These are phyloP conservation scores for Helotiales sp. DNA, from an alignment of 2,329 filamentous ascomycete genomes.

Conservation along the genomic window DNA sequence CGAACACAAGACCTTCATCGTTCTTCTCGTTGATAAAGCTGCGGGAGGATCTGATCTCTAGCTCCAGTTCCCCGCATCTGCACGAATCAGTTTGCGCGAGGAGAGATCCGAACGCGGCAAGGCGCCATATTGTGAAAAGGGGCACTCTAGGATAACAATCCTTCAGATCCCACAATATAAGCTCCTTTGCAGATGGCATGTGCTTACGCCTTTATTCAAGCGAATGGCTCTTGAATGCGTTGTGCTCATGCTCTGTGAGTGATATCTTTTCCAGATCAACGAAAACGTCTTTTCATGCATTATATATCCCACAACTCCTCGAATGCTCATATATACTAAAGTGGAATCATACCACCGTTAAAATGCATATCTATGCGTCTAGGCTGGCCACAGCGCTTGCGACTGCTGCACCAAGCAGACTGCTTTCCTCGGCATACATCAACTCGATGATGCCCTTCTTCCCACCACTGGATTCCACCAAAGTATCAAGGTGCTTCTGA, in stretches of 20 bases:
- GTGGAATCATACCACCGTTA: background rate
- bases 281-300: slow-evolving; percentile 7
- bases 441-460: slow-evolving; percentile 53
- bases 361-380: slow-evolving; percentile 16
- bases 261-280: background rate
- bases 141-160: background rate
- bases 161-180: background rate
- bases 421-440: slow-evolving; percentile 71
- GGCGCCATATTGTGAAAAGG: background rate
- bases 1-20: background rate
- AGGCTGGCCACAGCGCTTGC: slow-evolving; percentile 58
- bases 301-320: slow-evolving; percentile 14
- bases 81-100: background rate
- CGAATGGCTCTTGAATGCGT: background rate
- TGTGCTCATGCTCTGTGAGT: background rate
- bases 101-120: background rate
- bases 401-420: slow-evolving; percentile 73
- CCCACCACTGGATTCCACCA: slow-evolving; percentile 48
- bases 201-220: background rate
- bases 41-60: background rate
- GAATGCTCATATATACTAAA: slow-evolving; percentile 15
- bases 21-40: background rate
- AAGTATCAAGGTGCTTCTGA: slow-evolving; percentile 62
- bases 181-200: background rate
- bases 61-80: background rate